Base-by-base conservation (phyloP, 1,139 yeast species). In the Blastobotrys indianensis region DNA sequence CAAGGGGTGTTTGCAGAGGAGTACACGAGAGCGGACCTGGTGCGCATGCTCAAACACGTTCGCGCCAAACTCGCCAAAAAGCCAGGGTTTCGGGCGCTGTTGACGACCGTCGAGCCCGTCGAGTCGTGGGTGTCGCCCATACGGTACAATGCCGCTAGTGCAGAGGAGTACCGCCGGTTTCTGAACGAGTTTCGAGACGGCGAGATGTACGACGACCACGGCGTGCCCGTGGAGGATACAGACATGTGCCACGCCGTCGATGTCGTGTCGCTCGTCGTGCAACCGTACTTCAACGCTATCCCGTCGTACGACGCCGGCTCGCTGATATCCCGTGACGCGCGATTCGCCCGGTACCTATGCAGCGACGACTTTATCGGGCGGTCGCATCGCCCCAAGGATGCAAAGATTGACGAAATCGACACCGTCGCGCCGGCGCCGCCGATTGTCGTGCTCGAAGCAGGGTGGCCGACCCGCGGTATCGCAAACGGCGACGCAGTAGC, bases 401-500 rank as follows among this genome's bases (percentile, higher is more conserved):
- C 38, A n/a, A 20, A 4, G 25, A 32, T 15, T n/a, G 15, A 25
- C 7, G 41, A 38, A 5, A 32, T 23, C n/a, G 48, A 37, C 30
- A 42, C 45, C 12, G 36, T 17, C 6, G 13, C 39, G 16, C 34
- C 45, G 11, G 29, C 35, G 10, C 51, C 51, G 17, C 55, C 54
- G 5, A 70, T 77, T 30, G 66, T 77, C 50, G 76, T 80, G 56
- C 75, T 80, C 32, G 86, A 81, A 63, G 75, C 84, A 30, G 87
- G 87, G 37, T 81, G 87, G 87, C 87, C 86, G 47, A 72, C 79
- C 16, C 57, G 68, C 48, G 86, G 85, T 52, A 62, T 67, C 46
- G 59, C 70, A 44, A 70, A 67, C 57, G 83, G 83, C 49, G 69
- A 63, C 47, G 80, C 84, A 53, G 76, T 78, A 39, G 81, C 86